Base-by-base conservation (phyloP, 345 rosid genomes). In the Syzygium aromaticum region DNA sequence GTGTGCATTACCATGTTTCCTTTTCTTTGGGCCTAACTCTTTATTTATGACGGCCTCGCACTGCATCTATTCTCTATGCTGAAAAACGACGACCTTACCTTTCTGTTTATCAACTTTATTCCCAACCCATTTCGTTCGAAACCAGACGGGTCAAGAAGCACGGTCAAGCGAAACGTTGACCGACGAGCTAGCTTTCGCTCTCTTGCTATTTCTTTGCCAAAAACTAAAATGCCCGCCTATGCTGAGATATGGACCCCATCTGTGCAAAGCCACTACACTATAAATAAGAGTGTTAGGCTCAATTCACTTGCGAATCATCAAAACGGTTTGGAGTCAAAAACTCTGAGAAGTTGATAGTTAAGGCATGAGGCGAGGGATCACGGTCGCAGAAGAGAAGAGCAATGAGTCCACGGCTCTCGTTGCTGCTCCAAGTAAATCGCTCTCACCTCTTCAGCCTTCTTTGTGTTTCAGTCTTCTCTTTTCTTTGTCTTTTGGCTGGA, bases 401-500 rank as follows among this genome's bases (percentile, higher is more conserved):
- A 59, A 52, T 38, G 84, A 86, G 49, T 67, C 87, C 87, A 77
- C 54, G 40, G 67, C 98, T 84, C 95, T 93, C 51, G 93, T 89
- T 14, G 84, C 91, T 12, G 92, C 92, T 27, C 97, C 92, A 54
- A 92, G 99, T 96, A 93, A 90, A 90, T 57, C 87, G 64, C 83
- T 77, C 12, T 73, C 27, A 38, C 27, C 21, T 73, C 82, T 73
- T 38, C 82, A 2, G 49, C 82, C 82, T 73, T 9, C 43, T 40
- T 33, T 3, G n/a, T 4, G 80, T 23, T 86, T 86, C 38, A 63
- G 19, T 67, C 56, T 10, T 86, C 23, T 46, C 30, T 17, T 11
- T 64, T n/a, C 77, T 10, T 0, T 73, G 49, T 73, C 15, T 73
- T 22, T 19, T 73, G 82, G 49, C 25, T 38, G 49, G 82, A 38